These are phyloP conservation scores for Aspergillus sp. DNA, from an alignment of 2,329 filamentous ascomycete species.

Conservation along the genomic window DNA sequence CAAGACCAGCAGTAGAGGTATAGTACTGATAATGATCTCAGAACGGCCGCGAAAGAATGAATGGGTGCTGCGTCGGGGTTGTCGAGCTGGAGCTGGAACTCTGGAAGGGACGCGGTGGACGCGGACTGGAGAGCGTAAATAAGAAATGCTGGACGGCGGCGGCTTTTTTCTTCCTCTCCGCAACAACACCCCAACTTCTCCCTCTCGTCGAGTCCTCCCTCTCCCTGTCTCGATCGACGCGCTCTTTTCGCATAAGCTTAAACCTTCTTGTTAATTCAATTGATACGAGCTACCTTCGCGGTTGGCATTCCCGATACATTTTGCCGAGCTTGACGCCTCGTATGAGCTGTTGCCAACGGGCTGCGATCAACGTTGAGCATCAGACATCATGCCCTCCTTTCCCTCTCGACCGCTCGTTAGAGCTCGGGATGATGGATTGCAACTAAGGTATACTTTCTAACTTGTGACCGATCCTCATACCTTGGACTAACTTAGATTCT, in stretches of 20 bases:
- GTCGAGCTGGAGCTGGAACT: constrained; percentile 14
- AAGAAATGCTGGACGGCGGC: constrained; percentile 18
- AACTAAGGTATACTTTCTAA: constrained; percentile 38
- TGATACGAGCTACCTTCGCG: neutral
- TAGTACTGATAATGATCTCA: neutral
- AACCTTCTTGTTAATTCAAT: neutral
- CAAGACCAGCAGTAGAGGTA: neutral
- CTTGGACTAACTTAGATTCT: constrained; percentile 9
- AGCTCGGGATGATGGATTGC: constrained; percentile 39
- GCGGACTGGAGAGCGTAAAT: constrained; percentile 22
- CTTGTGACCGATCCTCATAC: neutral
- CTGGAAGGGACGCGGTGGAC: constrained; percentile 30
- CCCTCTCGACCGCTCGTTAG: constrained; percentile 39
- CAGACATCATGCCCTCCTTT: constrained; percentile 33
- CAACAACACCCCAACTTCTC: constrained; percentile 4
- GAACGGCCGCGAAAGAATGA: neutral
- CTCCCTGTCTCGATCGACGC: neutral
- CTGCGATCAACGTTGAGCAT: neutral
- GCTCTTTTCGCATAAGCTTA: neutral
- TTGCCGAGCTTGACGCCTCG: neutral
- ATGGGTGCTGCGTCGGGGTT: neutral
- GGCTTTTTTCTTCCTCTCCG: constrained; percentile 24
- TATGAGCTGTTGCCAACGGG: neutral
- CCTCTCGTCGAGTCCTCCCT: neutral
- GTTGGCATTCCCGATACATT: neutral